A percentile compares a stretch with the other conserved stretches of the same genome.
These are phyloP conservation scores for Agaricus bisporus DNA, from an alignment of 768 basidiomycete species.

Conservation along the genomic window DNA sequence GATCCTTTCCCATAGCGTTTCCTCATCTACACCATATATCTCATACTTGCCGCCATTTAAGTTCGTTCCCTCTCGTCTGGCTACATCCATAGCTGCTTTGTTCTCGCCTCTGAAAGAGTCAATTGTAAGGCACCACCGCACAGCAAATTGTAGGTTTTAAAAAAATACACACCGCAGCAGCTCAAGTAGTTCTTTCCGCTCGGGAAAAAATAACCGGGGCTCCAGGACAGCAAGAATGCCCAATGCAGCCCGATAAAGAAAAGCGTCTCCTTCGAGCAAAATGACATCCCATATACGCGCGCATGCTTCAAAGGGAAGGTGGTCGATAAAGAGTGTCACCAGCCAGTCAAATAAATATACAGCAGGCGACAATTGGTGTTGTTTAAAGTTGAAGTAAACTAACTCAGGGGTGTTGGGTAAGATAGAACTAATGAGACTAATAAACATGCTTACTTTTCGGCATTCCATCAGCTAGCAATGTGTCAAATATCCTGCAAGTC, in stretches of 20 bases:
- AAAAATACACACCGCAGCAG: constrained; percentile 54
- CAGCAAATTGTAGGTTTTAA: not conserved
- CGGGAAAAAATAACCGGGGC: constrained; percentile 84
- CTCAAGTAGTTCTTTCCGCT: constrained; percentile 69
- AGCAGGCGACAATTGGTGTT: constrained; percentile 82
- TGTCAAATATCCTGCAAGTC: constrained; percentile 76
- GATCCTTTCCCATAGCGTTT: constrained; percentile 78
- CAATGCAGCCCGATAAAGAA: constrained; percentile 81
- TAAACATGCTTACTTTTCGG: constrained; percentile 63
- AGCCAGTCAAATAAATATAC: constrained; percentile 85
- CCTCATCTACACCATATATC: constrained; percentile 82
- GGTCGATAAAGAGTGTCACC: constrained; percentile 72
- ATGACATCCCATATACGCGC: constrained; percentile 87
- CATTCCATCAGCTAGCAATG: constrained; percentile 87
- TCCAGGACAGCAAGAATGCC: constrained; percentile 80
- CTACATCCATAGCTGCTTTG: constrained; percentile 77
- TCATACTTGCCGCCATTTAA: constrained; percentile 76
- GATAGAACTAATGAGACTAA: not conserved
- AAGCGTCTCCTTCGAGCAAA: constrained; percentile 84
- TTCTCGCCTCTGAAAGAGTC: constrained; percentile 59
- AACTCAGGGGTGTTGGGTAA: constrained; percentile 5
- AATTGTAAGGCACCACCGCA: not conserved
- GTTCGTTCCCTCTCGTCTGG: constrained; percentile 58
- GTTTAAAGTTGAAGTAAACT: constrained; percentile 96
- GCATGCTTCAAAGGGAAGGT: constrained; percentile 88